Evolutionary conservation across 176 grass and related monocot species (phyloP), one percentile per base, ranked within the genome.

Genomic region (Zoysia pacifica): DNA sequence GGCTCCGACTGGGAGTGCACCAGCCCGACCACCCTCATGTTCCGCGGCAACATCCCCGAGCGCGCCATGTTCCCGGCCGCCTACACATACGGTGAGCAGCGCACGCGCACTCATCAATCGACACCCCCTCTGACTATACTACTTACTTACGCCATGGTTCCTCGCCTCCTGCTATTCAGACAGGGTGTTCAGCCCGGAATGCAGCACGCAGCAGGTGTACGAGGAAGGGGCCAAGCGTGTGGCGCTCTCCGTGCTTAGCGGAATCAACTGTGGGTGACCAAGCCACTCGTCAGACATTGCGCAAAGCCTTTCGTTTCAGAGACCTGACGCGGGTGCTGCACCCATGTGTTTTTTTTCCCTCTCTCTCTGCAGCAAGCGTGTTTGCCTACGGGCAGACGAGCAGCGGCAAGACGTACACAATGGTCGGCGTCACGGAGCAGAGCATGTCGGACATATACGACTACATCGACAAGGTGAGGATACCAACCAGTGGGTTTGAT

Each of bases 351-450:
- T 66, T 18, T 18, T 79, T 14, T 28, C 28, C 28, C 28, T 28
- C 43, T 60, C 44, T 41, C 43, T 39, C 43, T 69, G 40, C 80
- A 98, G 95, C 95, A 12, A 94, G 95, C 70, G 89, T 98, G 63
- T 98, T 98, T 68, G 92, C 95, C 0, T 98, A 98, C 43, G 95
- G 95, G 2, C 95, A 98, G 75, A 98, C 95, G 3, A 98, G 95
- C 74, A 98, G 95, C 75, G 95, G 95, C 54, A 94, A 98, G 79
- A 98, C 95, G 7, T 94, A 94, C 75, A 98, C 95, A 4, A 98
- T 98, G 95, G 87, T 85, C n/a, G 92, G 95, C 47, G 74, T 98
- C 44, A 98, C 95, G 2, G 90, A 92, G 81, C 82, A 73, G 19
- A 78, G 90, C 72, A 80, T 98, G 70, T 82, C 86, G 14, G 95